A percentile compares a stretch with the other conserved stretches of the same genome.
phyloP scores from a whole-genome alignment of 2,329 filamentous ascomycete species.

The Blumeriella jaapii region DNA sequence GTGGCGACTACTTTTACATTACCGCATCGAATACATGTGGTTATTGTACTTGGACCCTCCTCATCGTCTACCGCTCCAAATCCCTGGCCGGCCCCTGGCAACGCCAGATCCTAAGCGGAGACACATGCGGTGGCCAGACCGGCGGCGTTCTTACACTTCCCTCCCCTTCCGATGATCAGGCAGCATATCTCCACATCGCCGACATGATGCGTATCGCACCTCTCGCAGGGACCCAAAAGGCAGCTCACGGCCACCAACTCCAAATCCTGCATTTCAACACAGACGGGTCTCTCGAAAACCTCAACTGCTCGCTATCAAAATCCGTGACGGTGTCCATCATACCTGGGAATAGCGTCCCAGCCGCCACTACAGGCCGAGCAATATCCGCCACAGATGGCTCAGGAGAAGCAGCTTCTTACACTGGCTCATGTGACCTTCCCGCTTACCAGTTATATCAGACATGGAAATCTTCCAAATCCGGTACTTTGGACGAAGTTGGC shows the following conservation, averaged over 20 bases:
- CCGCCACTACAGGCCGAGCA: background rate
- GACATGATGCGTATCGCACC: conserved; percentile 16
- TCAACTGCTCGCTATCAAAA: conserved; percentile 11
- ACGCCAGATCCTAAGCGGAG: conserved; percentile 17
- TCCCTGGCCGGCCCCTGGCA: conserved; percentile 15
- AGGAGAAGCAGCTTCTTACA: conserved; percentile 9
- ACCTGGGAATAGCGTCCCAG: conserved; percentile 3
- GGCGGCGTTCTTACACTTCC: conserved; percentile 16
- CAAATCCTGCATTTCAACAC: conserved; percentile 11
- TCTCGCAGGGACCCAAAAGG: conserved; percentile 12
- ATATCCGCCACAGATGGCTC: conserved; percentile 12
- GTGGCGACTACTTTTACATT: conserved; percentile 19
- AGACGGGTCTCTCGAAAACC: conserved; percentile 12
- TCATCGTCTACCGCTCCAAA: conserved; percentile 17
- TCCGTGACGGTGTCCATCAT: conserved; percentile 9
- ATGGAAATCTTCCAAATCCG: conserved; percentile 12
- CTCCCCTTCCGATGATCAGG: conserved; percentile 3
- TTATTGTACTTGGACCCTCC: conserved; percentile 18
- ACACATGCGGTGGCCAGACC: conserved; percentile 20
- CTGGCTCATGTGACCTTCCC: conserved; percentile 12
- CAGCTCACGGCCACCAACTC: conserved; percentile 16
- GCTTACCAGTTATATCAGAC: conserved; percentile 17
- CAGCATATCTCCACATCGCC: conserved; percentile 17
- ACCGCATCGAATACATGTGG: conserved; percentile 21
- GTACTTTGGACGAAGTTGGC: conserved; percentile 11